Conservation (phyloP, 1,284 basidiomycete species). For the Somion occarium region DNA sequence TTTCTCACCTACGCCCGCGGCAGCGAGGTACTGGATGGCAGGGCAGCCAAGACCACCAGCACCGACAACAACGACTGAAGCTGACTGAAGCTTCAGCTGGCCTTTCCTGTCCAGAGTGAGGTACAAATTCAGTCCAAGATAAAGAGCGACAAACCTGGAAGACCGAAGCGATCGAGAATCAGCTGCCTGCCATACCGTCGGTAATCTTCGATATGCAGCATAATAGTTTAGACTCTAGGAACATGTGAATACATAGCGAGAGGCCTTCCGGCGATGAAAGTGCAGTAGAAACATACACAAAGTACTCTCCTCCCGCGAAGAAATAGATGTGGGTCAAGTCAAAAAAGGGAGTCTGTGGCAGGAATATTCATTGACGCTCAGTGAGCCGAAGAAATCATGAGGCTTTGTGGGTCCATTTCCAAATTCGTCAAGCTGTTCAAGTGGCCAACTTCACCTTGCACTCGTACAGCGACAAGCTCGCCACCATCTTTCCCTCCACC, state of each 20-base stretch:
- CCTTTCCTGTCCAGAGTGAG: slow-evolving; percentile 40
- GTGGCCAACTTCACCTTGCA: too few relatives aligned
- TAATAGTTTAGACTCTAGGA: too few relatives aligned
- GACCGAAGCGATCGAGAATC: slow-evolving; percentile 89
- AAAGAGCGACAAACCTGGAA: slow-evolving; percentile 56
- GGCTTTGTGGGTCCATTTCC: slow-evolving; percentile 7
- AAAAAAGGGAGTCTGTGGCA: not conserved
- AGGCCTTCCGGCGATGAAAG: too few relatives aligned
- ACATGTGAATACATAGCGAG: too few relatives aligned
- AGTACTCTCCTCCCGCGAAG: too few relatives aligned
- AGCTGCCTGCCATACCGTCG: slow-evolving; percentile 94
- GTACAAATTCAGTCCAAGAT: too few relatives aligned
- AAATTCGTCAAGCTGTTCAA: too few relatives aligned
- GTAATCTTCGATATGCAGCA: slow-evolving; percentile 65
- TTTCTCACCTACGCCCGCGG: slow-evolving; percentile 82
- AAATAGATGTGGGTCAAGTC: too few relatives aligned
- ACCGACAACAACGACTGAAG: slow-evolving; percentile 86
- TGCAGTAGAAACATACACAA: too few relatives aligned
- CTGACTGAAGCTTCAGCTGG: slow-evolving; percentile 74
- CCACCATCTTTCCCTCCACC: too few relatives aligned
- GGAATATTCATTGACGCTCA: not conserved
- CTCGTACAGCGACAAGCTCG: too few relatives aligned
- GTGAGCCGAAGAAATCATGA: not conserved
- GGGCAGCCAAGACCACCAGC: slow-evolving; percentile 97
- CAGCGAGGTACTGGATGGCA: slow-evolving; percentile 88